Evolutionary conservation across 495 filamentous ascomycete species (phyloP).

Genomic region (Rostrohypoxylon terebratum): DNA sequence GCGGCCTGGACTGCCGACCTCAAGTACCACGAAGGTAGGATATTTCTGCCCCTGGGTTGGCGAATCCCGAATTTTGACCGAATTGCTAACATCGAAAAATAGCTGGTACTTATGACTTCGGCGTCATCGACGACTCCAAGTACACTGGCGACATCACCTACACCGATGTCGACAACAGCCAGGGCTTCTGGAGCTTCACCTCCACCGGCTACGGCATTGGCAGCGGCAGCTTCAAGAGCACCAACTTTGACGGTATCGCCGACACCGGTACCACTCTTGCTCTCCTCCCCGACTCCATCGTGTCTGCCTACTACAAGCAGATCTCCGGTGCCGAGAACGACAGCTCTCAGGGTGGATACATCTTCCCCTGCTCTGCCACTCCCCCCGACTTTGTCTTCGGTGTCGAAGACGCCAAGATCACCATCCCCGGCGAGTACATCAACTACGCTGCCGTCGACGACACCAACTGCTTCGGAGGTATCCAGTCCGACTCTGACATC

Average conservation of each 20-base stretch:
- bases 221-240: conserved; percentile 48
- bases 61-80: not conserved
- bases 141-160: conserved; percentile 74
- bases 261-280: conserved; percentile 80
- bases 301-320: conserved; percentile 70
- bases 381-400: conserved; percentile 71
- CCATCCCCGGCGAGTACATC: conserved; percentile 65
- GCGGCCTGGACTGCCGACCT: conserved; percentile 76
- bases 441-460: conserved; percentile 62
- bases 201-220: conserved; percentile 71
- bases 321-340: conserved; percentile 63
- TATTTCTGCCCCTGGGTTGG: not conserved
- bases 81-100: conserved; percentile 21
- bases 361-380: conserved; percentile 70
- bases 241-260: conserved; percentile 61
- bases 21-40: conserved; percentile 64
- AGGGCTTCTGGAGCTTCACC: conserved; percentile 79
- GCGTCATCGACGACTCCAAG: conserved; percentile 70
- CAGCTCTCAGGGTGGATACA: conserved; percentile 67
- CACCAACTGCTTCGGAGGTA: conserved; percentile 68
- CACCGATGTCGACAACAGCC: conserved; percentile 63
- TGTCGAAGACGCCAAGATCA: conserved; percentile 62
- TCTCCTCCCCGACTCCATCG: conserved; percentile 65
- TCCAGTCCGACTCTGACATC: conserved; percentile 70
- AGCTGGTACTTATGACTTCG: conserved; percentile 78